Conservation (phyloP, 495 filamentous ascomycete genomes). For the Chaetomium tenue region DNA sequence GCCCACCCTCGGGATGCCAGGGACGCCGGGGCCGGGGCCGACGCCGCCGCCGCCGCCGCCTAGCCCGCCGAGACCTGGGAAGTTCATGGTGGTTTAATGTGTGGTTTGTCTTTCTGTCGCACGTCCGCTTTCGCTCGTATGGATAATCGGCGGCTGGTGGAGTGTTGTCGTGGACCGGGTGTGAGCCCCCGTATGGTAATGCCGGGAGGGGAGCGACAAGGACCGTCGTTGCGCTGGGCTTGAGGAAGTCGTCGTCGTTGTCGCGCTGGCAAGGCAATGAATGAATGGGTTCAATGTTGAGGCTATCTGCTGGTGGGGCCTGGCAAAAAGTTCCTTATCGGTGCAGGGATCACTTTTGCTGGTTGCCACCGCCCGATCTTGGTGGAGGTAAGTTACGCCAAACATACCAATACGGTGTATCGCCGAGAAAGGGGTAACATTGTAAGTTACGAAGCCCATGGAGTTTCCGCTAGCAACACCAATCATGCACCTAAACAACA, state of each 20-base stretch:
- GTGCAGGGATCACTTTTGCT: background rate
- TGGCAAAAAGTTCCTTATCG: constrained; percentile 23
- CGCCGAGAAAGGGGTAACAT: background rate
- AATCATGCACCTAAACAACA: background rate
- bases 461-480: too few relatives aligned
- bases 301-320: constrained; percentile 2
- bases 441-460: background rate
- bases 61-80: constrained; percentile 19
- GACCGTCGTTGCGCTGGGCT: too few relatives aligned
- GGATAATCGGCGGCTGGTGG: background rate
- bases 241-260: too few relatives aligned
- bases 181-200: too few relatives aligned
- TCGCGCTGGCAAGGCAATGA: too few relatives aligned
- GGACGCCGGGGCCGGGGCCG: constrained; percentile 19
- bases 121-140: background rate
- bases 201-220: too few relatives aligned
- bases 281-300: background rate
- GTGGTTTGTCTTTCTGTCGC: background rate
- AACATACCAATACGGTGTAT: too few relatives aligned
- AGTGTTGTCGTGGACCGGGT: background rate
- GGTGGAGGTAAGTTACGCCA: background rate
- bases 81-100: constrained; percentile 20
- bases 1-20: constrained; percentile 21
- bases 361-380: constrained; percentile 15
- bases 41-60: background rate